Evolutionary conservation across 164 flowering plant genomes (phyloP), one percentile per base, ranked within the genome.

Genomic region (Sedum album): DNA sequence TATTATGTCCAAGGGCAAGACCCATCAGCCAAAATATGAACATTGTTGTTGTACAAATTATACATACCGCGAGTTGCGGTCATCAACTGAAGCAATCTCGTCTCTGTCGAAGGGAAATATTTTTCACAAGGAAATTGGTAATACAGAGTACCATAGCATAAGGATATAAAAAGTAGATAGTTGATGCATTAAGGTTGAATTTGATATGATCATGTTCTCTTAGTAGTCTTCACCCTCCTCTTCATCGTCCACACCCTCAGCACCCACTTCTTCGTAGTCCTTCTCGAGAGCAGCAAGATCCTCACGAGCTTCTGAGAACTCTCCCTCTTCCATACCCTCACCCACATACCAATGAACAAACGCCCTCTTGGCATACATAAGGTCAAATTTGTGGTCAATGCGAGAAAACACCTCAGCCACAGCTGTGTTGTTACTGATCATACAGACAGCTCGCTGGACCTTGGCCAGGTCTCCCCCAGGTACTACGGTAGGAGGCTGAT

Each of bases 281-380:
- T 79, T 79, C 67, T 76, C 79, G 23, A 78, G 71, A 28, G 80
- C 78, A 55, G 82, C 84, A 57, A 82, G 73, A 66, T 82, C 85
- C 53, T 82, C 85, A 31, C 85, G 68, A 13, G 85, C 85, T 68
- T 82, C 85, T 5, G 85, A 82, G 65, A 80, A 82, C 65, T 82
- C 85, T 20, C 83, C 85, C 73, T 82, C 85, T 73, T 82, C 83
- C 81, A 82, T 81, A 11, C 84, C 84, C 74, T 81, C 81, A 53
- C 82, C 84, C 49, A 80, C 85, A 62, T 80, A 82, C 85, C 83
- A 80, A 26, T 80, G 83, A 4, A 82, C 85, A 46, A 82, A 82
- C 1, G 83, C 85, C 60, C 83, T 71, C 69, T 82, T 82, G 6
- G 82, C 72, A 30, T 82, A 78, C 83, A 82, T 82, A 36, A 79